Conservation (phyloP, 108 stramenopile genomes). For the Skeletonema grethae region DNA sequence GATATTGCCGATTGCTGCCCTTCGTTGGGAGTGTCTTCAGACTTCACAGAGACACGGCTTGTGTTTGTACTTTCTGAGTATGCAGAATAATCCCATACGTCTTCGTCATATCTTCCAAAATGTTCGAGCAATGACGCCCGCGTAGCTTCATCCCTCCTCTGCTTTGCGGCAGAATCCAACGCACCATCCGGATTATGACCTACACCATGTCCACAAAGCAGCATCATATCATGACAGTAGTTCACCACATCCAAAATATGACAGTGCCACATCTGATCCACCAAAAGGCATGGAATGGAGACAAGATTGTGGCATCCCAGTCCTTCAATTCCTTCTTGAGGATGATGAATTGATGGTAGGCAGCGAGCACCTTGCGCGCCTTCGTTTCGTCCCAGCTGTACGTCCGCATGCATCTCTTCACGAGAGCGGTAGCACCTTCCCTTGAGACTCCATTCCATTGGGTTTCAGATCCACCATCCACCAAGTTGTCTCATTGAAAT, state of each 20-base stretch:
- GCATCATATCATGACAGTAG: slow-evolving; percentile 68
- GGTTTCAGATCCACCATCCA: slow-evolving; percentile 12
- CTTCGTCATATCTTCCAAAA: slow-evolving; percentile 60
- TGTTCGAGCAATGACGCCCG: slow-evolving; percentile 59
- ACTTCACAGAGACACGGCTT: neutral
- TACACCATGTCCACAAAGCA: neutral
- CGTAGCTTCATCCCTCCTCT: slow-evolving; percentile 57
- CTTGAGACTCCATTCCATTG: slow-evolving; percentile 20
- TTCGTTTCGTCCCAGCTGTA: slow-evolving; percentile 53
- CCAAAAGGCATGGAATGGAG: slow-evolving; percentile 51
- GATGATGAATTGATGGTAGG: slow-evolving; percentile 72
- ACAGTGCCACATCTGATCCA: slow-evolving; percentile 76
- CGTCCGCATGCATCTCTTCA: slow-evolving; percentile 69
- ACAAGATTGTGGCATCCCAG: slow-evolving; percentile 61
- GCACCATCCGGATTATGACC: slow-evolving; percentile 25
- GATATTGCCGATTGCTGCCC: too few relatives aligned
- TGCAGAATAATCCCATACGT: slow-evolving; percentile 51
- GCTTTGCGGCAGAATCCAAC: slow-evolving; percentile 40
- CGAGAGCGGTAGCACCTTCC: slow-evolving; percentile 52
- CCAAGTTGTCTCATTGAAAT: slow-evolving; percentile 8
- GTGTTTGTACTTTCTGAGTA: neutral
- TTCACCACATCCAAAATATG: slow-evolving; percentile 67
- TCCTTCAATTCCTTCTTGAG: slow-evolving; percentile 71
- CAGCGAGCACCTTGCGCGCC: slow-evolving; percentile 56
- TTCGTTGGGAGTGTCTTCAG: neutral